These are phyloP conservation scores for Xerocomus amazonicus DNA, from an alignment of 1,284 basidiomycete species.

Conservation along the genomic window DNA sequence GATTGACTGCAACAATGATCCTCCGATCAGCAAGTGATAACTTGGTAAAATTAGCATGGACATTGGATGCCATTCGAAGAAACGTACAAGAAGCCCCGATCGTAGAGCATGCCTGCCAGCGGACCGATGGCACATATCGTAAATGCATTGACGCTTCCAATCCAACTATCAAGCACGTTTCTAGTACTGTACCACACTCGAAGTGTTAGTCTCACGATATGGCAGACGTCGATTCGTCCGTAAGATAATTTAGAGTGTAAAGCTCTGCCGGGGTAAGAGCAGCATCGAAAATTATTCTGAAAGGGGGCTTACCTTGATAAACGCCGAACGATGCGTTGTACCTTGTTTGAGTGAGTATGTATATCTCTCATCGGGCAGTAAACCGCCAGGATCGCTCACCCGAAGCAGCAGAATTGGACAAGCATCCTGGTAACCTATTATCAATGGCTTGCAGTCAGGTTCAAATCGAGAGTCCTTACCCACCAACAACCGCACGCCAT, in stretches of 20 bases:
- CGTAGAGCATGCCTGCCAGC: slow-evolving; percentile 23
- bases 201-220: slow-evolving; percentile 27
- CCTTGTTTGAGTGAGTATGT: slow-evolving; percentile 9
- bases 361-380: background rate
- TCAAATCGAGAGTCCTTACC: slow-evolving; percentile 8
- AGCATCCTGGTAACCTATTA: slow-evolving; percentile 16
- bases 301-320: slow-evolving; percentile 28
- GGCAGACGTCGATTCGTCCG: slow-evolving; percentile 22
- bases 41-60: slow-evolving; percentile 15
- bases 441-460: background rate
- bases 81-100: slow-evolving; percentile 33
- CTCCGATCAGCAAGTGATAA: slow-evolving; percentile 29
- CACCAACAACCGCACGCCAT: slow-evolving; percentile 26
- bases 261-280: slow-evolving; percentile 18
- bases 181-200: background rate
- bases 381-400: slow-evolving; percentile 15
- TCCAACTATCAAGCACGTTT: slow-evolving; percentile 25
- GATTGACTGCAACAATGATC: slow-evolving; percentile 26
- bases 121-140: slow-evolving; percentile 6
- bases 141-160: slow-evolving; percentile 30
- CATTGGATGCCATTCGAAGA: background rate
- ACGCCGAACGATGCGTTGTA: slow-evolving; percentile 28
- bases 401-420: slow-evolving; percentile 24
- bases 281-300: background rate
- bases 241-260: slow-evolving; percentile 33